Evolutionary conservation across 1,284 basidiomycete genomes (phyloP).

Genomic region (Fomitopsis schrenkii): DNA sequence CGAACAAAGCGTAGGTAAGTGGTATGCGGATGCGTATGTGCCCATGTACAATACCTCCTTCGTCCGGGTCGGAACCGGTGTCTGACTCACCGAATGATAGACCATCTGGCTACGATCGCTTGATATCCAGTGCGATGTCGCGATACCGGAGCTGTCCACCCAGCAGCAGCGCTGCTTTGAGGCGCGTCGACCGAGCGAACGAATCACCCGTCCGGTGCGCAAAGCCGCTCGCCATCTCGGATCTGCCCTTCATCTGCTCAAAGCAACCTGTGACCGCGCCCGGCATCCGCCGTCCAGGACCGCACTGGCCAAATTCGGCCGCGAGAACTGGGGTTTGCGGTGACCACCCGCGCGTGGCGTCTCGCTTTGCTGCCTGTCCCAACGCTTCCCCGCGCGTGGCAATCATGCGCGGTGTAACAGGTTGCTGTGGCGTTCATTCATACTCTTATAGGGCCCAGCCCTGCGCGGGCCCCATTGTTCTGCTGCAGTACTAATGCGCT

Average conservation of each 20-base stretch:
- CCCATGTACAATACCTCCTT: background rate
- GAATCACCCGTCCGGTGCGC: slow-evolving; percentile 3
- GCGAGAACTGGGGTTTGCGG: slow-evolving; percentile 3
- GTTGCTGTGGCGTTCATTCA: slow-evolving; percentile 17
- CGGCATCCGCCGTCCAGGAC: slow-evolving; percentile 16
- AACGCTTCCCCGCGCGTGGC: slow-evolving; percentile 12
- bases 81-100: slow-evolving; percentile 17
- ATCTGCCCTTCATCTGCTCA: slow-evolving; percentile 10
- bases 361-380: slow-evolving; percentile 2
- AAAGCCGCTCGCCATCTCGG: slow-evolving; percentile 13
- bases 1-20: slow-evolving; percentile 1
- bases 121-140: slow-evolving; percentile 14
- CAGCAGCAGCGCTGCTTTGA: background rate
- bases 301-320: slow-evolving; percentile 11
- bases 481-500: slow-evolving; percentile 3
- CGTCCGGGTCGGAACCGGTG: background rate
- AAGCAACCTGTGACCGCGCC: slow-evolving; percentile 1
- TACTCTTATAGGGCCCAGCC: slow-evolving; percentile 9
- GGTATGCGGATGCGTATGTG: slow-evolving; percentile 7
- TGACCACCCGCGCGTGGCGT: slow-evolving; percentile 4
- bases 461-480: slow-evolving; percentile 14
- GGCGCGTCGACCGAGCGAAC: background rate
- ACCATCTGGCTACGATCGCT: slow-evolving; percentile 15
- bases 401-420: slow-evolving; percentile 5
- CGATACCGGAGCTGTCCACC: slow-evolving; percentile 16